phyloP scores from a whole-genome alignment of 805 yeast genomes.

The Wickerhamomyces kurtzmanii region DNA sequence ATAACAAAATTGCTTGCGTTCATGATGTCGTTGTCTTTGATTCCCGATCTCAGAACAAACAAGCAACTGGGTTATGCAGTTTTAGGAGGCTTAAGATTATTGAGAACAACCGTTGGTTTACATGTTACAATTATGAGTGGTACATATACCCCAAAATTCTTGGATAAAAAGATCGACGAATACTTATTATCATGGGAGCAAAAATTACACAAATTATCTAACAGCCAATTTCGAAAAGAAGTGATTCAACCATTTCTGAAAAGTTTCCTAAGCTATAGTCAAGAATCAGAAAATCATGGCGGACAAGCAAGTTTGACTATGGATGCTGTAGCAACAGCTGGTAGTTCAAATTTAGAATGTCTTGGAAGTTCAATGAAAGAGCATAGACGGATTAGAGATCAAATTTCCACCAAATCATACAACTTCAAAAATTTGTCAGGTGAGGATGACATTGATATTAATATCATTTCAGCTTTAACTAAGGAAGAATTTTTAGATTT shows the following conservation, averaged over 20 bases:
- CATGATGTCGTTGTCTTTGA: slow-evolving; percentile 31
- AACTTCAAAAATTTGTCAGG: slow-evolving; percentile 24
- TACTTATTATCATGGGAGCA: slow-evolving; percentile 32
- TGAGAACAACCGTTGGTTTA: slow-evolving; percentile 45
- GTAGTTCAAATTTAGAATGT: slow-evolving; percentile 18
- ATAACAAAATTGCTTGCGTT: slow-evolving; percentile 37
- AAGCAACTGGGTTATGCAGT: slow-evolving; percentile 57
- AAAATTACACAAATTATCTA: slow-evolving; percentile 19
- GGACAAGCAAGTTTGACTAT: slow-evolving; percentile 25
- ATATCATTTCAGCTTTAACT: slow-evolving; percentile 20
- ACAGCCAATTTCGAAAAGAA: slow-evolving; percentile 22
- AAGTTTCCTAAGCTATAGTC: slow-evolving; percentile 7
- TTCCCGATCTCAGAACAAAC: slow-evolving; percentile 39
- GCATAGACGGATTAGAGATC: slow-evolving; percentile 42
- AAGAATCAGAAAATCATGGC: slow-evolving; percentile 9
- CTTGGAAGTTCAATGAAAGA: slow-evolving; percentile 19
- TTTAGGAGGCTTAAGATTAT: slow-evolving; percentile 41
- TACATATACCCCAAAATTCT: slow-evolving; percentile 24
- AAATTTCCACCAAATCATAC: slow-evolving; percentile 34
- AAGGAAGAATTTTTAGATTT: slow-evolving; percentile 24
- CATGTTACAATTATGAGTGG: slow-evolving; percentile 51
- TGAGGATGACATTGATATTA: slow-evolving; percentile 21
- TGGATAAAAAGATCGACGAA: slow-evolving; percentile 37
- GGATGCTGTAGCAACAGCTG: slow-evolving; percentile 23
- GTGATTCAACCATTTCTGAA: slow-evolving; percentile 28